Evolutionary conservation across 1,139 yeast genomes (phyloP).

Genomic region (Pichia sp.): DNA sequence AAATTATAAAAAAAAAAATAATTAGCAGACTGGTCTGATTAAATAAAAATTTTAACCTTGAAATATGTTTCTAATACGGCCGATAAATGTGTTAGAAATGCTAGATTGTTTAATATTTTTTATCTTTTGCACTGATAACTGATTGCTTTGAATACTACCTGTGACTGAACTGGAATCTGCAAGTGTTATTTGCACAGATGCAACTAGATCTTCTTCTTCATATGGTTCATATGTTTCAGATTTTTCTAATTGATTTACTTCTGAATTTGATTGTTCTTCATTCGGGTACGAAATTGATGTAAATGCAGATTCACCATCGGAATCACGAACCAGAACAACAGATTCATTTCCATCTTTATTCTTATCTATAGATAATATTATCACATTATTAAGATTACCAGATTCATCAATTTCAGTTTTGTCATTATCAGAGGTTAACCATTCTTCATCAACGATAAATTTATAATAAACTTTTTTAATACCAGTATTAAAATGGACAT

Average conservation of each 20-base stretch:
- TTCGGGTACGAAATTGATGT: constrained; percentile 27
- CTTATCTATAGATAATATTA: constrained; percentile 21
- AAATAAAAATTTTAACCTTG: background rate
- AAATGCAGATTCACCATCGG: constrained; percentile 26
- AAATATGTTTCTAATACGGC: background rate
- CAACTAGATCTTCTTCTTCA: background rate
- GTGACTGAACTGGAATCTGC: constrained; percentile 21
- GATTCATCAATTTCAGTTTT: constrained; percentile 37
- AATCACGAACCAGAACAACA: constrained; percentile 1
- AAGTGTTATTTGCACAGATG: constrained; percentile 27
- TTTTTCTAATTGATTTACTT: no score
- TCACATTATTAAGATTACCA: constrained; percentile 50
- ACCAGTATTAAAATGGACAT: background rate
- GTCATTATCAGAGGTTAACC: constrained; percentile 42
- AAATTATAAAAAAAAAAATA: background rate
- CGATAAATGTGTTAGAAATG: background rate
- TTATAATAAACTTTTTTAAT: constrained; percentile 41
- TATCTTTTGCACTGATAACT: background rate
- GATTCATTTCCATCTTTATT: constrained; percentile 15
- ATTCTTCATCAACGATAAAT: constrained; percentile 62
- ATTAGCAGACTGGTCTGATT: background rate
- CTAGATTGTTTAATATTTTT: background rate
- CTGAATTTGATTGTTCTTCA: background rate
- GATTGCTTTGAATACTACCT: constrained; percentile 1
- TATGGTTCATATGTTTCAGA: background rate